These are phyloP conservation scores for Bipolaris oryzae DNA, from an alignment of 2,329 filamentous ascomycete genomes.

Conservation along the genomic window DNA sequence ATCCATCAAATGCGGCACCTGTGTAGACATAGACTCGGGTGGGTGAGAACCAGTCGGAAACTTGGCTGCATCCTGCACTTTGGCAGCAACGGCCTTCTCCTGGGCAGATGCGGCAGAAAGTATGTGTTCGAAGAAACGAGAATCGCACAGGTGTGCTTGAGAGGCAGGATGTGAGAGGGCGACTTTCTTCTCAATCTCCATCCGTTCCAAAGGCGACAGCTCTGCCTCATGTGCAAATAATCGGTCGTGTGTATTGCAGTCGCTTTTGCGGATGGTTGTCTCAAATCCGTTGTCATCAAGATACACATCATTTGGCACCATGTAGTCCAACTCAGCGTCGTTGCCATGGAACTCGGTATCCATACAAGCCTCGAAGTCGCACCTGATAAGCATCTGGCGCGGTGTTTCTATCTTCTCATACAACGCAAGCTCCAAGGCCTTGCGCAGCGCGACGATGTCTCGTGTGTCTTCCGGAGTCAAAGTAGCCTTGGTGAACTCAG, in stretches of 20 bases:
- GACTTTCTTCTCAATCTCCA: neutral
- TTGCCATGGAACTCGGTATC: slow-evolving; percentile 7
- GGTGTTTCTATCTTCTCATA: slow-evolving; percentile 14
- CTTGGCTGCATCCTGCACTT: too few species aligned
- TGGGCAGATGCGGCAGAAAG: neutral
- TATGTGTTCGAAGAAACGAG: neutral
- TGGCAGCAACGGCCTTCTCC: neutral
- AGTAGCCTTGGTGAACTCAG: neutral
- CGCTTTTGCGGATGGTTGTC: neutral
- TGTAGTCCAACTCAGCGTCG: neutral
- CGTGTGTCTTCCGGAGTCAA: neutral
- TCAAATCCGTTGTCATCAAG: slow-evolving; percentile 3
- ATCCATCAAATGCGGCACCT: neutral
- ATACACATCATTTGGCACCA: neutral
- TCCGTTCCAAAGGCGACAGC: neutral
- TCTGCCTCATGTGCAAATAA: neutral
- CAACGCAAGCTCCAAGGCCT: slow-evolving; percentile 7
- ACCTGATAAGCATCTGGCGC: slow-evolving; percentile 5
- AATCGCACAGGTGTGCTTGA: neutral
- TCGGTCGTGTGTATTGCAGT: neutral
- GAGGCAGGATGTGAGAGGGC: neutral
- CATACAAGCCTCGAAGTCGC: neutral
- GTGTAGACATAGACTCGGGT: neutral
- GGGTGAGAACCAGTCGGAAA: neutral
- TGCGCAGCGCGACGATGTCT: neutral